These are phyloP conservation scores for Ophiostoma piceae DNA, from an alignment of 2,329 filamentous ascomycete species.

Conservation along the genomic window DNA sequence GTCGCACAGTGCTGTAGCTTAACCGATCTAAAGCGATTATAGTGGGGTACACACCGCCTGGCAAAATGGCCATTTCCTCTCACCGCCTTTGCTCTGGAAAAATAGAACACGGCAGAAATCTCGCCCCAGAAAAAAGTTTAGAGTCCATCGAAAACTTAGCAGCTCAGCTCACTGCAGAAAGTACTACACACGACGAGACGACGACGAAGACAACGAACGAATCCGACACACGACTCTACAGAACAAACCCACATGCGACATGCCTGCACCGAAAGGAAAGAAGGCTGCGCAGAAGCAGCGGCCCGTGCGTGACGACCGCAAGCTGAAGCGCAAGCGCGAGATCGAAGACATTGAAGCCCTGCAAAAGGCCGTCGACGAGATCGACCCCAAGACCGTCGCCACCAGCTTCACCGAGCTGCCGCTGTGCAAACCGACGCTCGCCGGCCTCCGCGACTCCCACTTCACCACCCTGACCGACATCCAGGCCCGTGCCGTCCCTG, in stretches of 20 bases:
- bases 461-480: conserved; percentile 90
- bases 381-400: conserved; percentile 53
- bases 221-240: not conserved
- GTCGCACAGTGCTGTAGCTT: not conserved
- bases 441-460: conserved; percentile 77
- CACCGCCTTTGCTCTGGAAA: conserved; percentile 12
- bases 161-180: not conserved
- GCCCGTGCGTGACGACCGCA: conserved; percentile 26
- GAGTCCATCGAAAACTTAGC: conserved; percentile 9
- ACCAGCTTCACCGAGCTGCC: conserved; percentile 78
- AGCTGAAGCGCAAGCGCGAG: conserved; percentile 31
- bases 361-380: conserved; percentile 28
- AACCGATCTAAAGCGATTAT: not conserved
- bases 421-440: conserved; percentile 71
- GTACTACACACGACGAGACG: not conserved
- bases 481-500: conserved; percentile 80
- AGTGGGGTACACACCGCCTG: conserved; percentile 19
- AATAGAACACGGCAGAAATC: conserved; percentile 23
- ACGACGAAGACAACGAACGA: not conserved
- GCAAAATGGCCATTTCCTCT: not conserved
- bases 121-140: conserved; percentile 9
- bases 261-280: conserved; percentile 22
- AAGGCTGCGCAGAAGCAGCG: conserved; percentile 15
- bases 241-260: not conserved
- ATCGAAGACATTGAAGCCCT: conserved; percentile 31